Conservation (phyloP, 2,329 filamentous ascomycete genomes). For the Colletotrichum truncatum region DNA sequence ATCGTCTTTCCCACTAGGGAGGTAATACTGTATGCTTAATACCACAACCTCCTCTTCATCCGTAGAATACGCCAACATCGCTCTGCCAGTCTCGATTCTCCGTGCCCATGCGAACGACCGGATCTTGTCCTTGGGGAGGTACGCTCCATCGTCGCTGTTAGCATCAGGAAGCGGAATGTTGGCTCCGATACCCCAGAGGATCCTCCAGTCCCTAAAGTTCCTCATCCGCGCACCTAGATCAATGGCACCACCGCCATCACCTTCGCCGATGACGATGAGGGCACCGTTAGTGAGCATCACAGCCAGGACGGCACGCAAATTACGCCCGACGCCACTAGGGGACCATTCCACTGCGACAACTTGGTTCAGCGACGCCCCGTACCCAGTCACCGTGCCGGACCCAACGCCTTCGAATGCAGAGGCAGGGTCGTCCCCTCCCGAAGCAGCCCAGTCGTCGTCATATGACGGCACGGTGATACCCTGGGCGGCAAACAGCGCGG, state of each 20-base stretch:
- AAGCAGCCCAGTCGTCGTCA: constrained; percentile 19
- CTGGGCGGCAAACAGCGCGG: constrained; percentile 50
- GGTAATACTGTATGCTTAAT: constrained; percentile 55
- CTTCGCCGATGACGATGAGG: constrained; percentile 61
- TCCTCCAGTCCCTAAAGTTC: constrained; percentile 59
- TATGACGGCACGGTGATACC: constrained; percentile 44
- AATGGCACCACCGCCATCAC: constrained; percentile 35
- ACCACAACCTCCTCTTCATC: constrained; percentile 60
- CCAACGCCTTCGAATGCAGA: constrained; percentile 51
- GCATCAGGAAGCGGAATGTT: constrained; percentile 57
- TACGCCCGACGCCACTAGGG: constrained; percentile 64
- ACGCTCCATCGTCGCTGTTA: constrained; percentile 37
- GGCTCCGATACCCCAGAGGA: constrained; percentile 66
- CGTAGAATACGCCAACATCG: constrained; percentile 61
- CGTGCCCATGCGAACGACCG: constrained; percentile 63
- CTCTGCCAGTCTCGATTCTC: constrained; percentile 49
- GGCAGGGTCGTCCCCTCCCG: constrained; percentile 34
- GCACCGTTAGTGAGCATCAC: constrained; percentile 60
- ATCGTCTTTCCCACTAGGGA: constrained; percentile 50
- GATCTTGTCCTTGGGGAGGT: constrained; percentile 43
- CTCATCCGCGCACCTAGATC: constrained; percentile 43
- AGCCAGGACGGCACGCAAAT: constrained; percentile 60
- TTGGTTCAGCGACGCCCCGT: constrained; percentile 63
- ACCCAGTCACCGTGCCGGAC: constrained; percentile 53
- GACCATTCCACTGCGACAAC: constrained; percentile 65